These are phyloP conservation scores for Fusarium sp. DNA, from an alignment of 2,329 filamentous ascomycete species.

Conservation along the genomic window DNA sequence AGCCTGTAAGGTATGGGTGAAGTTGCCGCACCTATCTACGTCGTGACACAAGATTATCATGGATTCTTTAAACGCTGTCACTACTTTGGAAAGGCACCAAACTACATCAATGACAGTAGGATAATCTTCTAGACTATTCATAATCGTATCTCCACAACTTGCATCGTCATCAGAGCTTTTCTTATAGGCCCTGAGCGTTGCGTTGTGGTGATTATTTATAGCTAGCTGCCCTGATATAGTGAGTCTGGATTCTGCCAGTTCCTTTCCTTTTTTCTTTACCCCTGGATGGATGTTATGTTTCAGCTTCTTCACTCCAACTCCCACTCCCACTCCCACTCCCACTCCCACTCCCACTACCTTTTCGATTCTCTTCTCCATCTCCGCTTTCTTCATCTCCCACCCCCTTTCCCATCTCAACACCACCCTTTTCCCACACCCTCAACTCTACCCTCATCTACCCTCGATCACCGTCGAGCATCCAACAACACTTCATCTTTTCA, in stretches of 20 bases:
- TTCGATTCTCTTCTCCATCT: neutral
- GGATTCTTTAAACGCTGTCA: neutral
- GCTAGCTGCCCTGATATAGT: neutral
- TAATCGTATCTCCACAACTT: neutral
- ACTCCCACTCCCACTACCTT: neutral
- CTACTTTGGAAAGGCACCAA: neutral
- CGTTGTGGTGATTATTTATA: neutral
- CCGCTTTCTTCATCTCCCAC: neutral
- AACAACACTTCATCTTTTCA: slow-evolving; percentile 8
- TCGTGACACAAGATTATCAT: neutral
- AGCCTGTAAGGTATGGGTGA: slow-evolving; percentile 6
- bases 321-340: slow-evolving; percentile 2
- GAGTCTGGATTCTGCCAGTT: slow-evolving; percentile 4
- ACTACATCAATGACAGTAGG: neutral
- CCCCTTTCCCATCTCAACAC: slow-evolving; percentile 5
- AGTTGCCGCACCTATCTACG: slow-evolving; percentile 14
- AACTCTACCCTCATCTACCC: neutral
- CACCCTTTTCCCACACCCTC: slow-evolving; percentile 6
- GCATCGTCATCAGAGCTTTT: neutral
- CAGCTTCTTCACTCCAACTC: neutral
- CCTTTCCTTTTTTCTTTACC: neutral
- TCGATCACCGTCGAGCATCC: slow-evolving; percentile 8
- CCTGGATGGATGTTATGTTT: slow-evolving; percentile 16
- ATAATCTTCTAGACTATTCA: too few relatives aligned
- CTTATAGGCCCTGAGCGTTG: neutral